Evolutionary conservation across 768 basidiomycete genomes (phyloP).

Genomic region (Trametes cinnabarina): DNA sequence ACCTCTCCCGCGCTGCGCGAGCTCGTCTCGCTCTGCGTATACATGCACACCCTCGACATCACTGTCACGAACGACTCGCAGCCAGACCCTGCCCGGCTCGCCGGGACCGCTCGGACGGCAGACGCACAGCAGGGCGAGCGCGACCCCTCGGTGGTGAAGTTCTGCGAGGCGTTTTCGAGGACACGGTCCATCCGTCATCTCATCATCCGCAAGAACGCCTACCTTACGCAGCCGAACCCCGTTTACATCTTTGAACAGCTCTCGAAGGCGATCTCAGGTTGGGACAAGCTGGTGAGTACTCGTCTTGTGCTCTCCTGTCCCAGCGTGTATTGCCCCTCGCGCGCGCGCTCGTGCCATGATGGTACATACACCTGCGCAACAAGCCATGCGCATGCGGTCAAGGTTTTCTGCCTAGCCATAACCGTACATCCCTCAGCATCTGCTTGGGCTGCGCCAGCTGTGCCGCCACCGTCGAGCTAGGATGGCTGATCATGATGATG

Average conservation of each 20-base stretch:
- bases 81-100: background rate
- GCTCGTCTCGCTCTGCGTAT: constrained; percentile 34
- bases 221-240: constrained; percentile 52
- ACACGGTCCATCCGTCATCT: constrained; percentile 43
- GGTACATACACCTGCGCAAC: too few relatives aligned
- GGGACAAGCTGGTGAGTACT: constrained; percentile 48
- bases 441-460: too few relatives aligned
- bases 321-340: too few relatives aligned
- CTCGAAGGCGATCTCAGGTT: constrained; percentile 42
- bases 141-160: constrained; percentile 25
- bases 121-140: background rate
- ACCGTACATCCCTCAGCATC: too few relatives aligned
- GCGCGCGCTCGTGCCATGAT: too few relatives aligned
- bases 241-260: constrained; percentile 45
- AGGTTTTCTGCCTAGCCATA: too few relatives aligned
- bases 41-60: constrained; percentile 41
- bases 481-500: background rate
- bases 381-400: too few relatives aligned
- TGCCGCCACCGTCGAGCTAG: too few relatives aligned
- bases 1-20: constrained; percentile 41
- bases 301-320: too few relatives aligned
- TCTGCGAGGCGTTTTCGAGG: constrained; percentile 41
- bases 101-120: background rate
- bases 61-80: constrained; percentile 29
- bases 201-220: constrained; percentile 54